Conservation (phyloP, 148 eudicot genomes). For the Rhododendron simsii region DNA sequence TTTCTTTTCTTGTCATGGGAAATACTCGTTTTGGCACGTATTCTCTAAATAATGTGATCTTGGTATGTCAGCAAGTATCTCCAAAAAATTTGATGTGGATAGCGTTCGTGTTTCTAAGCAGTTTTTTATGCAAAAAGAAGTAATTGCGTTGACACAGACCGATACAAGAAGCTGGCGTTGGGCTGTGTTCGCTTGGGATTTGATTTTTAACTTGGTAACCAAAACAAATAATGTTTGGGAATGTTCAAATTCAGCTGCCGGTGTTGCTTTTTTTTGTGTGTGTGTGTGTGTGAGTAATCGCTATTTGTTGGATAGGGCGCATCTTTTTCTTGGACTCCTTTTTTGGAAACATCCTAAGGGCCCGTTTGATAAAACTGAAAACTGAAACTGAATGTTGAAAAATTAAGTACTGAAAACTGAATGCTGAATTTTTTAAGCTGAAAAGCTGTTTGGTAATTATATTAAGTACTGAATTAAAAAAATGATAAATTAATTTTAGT, state of each 20-base stretch:
- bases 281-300: neutral
- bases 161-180: neutral
- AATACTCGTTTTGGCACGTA: constrained; percentile 9
- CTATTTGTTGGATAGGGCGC: neutral
- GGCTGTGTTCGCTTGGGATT: neutral
- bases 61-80: neutral
- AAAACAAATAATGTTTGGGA: neutral
- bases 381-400: too few species aligned
- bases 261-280: neutral
- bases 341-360: neutral
- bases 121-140: neutral
- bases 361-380: too few species aligned
- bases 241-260: neutral
- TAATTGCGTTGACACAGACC: neutral
- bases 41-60: neutral
- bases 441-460: too few species aligned
- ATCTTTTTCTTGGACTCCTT: neutral
- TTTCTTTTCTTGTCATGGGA: constrained; percentile 20
- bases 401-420: too few species aligned
- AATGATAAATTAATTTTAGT: too few species aligned
- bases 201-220: neutral
- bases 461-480: too few species aligned
- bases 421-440: too few species aligned
- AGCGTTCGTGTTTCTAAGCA: neutral
- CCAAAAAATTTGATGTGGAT: neutral